Evolutionary conservation across 176 grass and related monocot genomes (phyloP).

Genomic region (Coix lacrymajobi): DNA sequence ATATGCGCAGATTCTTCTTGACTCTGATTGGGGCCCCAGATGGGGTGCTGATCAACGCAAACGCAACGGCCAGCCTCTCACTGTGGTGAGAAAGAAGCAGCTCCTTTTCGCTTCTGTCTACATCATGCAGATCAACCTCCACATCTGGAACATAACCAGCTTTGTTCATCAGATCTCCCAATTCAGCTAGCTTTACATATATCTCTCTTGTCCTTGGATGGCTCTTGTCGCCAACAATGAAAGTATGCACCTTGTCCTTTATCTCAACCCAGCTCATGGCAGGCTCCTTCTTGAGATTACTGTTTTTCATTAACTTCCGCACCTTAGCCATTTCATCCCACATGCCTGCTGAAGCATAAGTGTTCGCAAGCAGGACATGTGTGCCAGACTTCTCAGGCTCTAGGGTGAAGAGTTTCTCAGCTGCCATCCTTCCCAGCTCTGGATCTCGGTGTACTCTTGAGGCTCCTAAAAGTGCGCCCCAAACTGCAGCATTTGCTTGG

Average conservation of each 20-base stretch:
- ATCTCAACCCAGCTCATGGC: slow-evolving; percentile 95
- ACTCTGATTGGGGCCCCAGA: slow-evolving; percentile 59
- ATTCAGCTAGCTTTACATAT: slow-evolving; percentile 83
- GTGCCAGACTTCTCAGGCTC: slow-evolving; percentile 85
- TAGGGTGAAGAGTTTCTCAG: slow-evolving; percentile 65
- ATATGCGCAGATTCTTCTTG: slow-evolving; percentile 75
- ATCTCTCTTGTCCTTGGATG: slow-evolving; percentile 42
- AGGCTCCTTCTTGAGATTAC: slow-evolving; percentile 62
- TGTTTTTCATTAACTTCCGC: slow-evolving; percentile 69
- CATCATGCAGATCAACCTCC: slow-evolving; percentile 66
- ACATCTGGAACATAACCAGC: slow-evolving; percentile 62
- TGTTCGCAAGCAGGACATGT: slow-evolving; percentile 73
- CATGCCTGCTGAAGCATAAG: slow-evolving; percentile 74
- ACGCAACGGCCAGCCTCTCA: slow-evolving; percentile 62
- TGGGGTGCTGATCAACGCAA: slow-evolving; percentile 63
- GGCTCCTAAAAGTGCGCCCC: slow-evolving; percentile 73
- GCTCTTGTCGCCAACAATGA: slow-evolving; percentile 46
- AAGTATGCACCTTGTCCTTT: slow-evolving; percentile 82
- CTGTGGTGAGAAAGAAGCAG: slow-evolving; percentile 78
- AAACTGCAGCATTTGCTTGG: slow-evolving; percentile 59
- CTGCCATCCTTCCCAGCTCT: slow-evolving; percentile 55
- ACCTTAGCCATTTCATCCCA: slow-evolving; percentile 62
- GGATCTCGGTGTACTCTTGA: slow-evolving; percentile 62
- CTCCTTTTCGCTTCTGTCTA: slow-evolving; percentile 69
- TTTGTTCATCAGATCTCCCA: slow-evolving; percentile 68